Percentiles rank a stretch among this genome's conserved stretches.
These are phyloP conservation scores for Oenanthe sinensis DNA, from an alignment of 129 eudicot genomes.

Conservation along the genomic window DNA sequence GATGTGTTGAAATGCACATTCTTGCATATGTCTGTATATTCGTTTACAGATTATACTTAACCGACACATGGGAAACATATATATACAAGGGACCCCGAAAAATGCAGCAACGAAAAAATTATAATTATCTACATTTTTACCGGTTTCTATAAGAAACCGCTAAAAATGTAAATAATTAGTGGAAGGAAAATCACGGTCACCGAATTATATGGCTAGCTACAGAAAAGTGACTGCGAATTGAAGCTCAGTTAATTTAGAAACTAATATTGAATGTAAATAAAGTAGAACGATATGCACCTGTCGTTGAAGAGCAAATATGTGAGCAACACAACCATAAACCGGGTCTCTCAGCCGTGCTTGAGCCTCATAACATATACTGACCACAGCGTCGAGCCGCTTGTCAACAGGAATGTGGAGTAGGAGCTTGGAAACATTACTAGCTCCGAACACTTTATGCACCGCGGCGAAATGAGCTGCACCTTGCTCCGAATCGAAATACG, in stretches of 20 bases:
- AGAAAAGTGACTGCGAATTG: neutral
- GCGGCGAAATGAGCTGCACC: conserved; percentile 83
- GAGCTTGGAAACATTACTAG: conserved; percentile 70
- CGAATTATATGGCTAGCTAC: neutral
- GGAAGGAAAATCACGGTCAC: neutral
- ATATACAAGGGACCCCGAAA: too few species aligned
- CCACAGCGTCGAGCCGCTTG: conserved; percentile 72
- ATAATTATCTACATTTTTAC: too few species aligned
- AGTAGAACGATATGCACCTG: conserved; percentile 29
- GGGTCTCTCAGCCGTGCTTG: conserved; percentile 76
- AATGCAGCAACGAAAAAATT: too few species aligned
- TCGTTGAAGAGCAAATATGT: conserved; percentile 70
- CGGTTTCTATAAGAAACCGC: neutral
- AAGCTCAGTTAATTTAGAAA: neutral
- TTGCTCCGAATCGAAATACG: conserved; percentile 78
- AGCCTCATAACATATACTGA: conserved; percentile 77
- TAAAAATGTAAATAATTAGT: neutral
- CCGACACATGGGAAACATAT: too few species aligned
- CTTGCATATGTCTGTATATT: too few species aligned
- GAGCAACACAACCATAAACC: conserved; percentile 73
- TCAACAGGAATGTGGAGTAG: conserved; percentile 50
- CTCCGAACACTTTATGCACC: conserved; percentile 83
- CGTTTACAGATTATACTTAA: too few species aligned
- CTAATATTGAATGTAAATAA: neutral
- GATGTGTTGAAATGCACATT: neutral